Conservation (phyloP, 345 rosid species). For the Ceriops zippeliana region DNA sequence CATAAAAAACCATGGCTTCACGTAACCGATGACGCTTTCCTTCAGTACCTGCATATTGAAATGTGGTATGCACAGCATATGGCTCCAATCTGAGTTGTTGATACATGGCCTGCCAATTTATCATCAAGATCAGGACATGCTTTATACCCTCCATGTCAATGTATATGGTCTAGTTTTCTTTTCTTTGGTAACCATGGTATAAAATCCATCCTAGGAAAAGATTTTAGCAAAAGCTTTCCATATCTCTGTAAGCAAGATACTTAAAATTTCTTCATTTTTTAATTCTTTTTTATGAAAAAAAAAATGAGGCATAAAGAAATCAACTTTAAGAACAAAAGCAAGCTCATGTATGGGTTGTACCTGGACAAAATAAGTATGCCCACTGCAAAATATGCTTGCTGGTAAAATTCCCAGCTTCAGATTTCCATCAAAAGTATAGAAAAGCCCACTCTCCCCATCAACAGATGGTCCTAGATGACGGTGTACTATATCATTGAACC, state of each 20-base stretch:
- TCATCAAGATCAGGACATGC: conserved; percentile 12
- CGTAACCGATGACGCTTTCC: conserved; percentile 96
- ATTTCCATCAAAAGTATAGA: conserved; percentile 86
- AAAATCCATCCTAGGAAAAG: no score
- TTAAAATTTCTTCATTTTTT: conserved; percentile 2
- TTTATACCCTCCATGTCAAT: background rate
- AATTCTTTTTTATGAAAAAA: background rate
- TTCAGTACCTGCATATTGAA: conserved; percentile 94
- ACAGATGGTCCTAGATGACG: conserved; percentile 89
- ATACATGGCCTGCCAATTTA: conserved; percentile 66
- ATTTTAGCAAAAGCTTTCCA: no score
- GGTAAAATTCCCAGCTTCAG: conserved; percentile 93
- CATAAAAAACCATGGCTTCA: conserved; percentile 84
- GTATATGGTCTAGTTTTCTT: background rate
- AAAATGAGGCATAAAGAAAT: background rate
- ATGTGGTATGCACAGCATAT: conserved; percentile 93
- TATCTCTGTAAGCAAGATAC: conserved; percentile 1
- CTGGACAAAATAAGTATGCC: conserved; percentile 96
- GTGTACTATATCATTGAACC: conserved; percentile 79
- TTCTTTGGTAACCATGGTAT: no score
- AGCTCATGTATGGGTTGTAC: conserved; percentile 33
- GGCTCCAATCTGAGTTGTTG: conserved; percentile 87
- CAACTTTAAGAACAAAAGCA: background rate
- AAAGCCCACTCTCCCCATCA: conserved; percentile 70
- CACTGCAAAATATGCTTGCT: conserved; percentile 93